Conservation (phyloP, 805 yeast species). For the Nakazawaea sp. region DNA sequence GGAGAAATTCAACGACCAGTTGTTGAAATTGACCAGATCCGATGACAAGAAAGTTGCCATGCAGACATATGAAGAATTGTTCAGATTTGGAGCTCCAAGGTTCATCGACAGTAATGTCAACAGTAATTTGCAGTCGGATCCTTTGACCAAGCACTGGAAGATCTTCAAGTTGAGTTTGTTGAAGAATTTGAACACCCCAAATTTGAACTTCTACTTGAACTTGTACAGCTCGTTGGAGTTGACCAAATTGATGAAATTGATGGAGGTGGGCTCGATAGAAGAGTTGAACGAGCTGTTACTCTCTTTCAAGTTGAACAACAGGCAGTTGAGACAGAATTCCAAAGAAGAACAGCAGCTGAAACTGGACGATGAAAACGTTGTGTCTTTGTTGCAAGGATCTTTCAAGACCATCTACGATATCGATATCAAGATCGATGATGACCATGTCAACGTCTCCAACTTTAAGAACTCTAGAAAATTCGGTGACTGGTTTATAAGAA, state of each 20-base stretch:
- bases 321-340: conserved; percentile 31
- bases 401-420: conserved; percentile 33
- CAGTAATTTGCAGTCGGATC: conserved; percentile 27
- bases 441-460: conserved; percentile 36
- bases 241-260: conserved; percentile 32
- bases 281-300: conserved; percentile 31
- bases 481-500: conserved; percentile 45
- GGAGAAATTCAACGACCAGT: conserved; percentile 41
- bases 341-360: conserved; percentile 2
- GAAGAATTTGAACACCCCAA: conserved; percentile 29
- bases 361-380: not conserved
- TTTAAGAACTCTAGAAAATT: conserved; percentile 36
- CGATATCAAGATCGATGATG: conserved; percentile 34
- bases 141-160: conserved; percentile 33
- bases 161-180: conserved; percentile 35
- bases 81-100: conserved; percentile 40
- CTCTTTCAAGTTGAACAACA: conserved; percentile 37
- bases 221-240: conserved; percentile 40
- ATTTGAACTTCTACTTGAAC: conserved; percentile 36
- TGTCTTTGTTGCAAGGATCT: conserved; percentile 31
- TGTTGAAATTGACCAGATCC: conserved; percentile 28
- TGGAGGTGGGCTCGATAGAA: conserved; percentile 14
- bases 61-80: conserved; percentile 36
- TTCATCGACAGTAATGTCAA: conserved; percentile 31
- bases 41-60: conserved; percentile 33